These are phyloP conservation scores for Myxozyma geophila DNA, from an alignment of 805 yeast genomes.

Conservation along the genomic window DNA sequence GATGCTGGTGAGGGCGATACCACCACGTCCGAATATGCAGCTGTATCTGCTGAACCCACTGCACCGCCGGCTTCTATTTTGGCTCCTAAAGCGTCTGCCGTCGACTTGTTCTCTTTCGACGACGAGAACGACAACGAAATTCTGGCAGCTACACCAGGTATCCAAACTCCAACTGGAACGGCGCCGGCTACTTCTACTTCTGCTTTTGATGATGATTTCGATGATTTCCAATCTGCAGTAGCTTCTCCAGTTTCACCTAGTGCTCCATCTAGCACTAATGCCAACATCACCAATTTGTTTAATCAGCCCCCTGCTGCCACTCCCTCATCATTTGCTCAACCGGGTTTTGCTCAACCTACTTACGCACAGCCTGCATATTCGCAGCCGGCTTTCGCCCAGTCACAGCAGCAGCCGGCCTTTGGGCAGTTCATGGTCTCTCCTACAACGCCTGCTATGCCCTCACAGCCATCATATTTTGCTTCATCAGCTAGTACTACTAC, in stretches of 20 bases:
- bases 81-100: conserved; percentile 17
- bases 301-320: conserved; percentile 3
- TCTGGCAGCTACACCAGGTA: conserved; percentile 11
- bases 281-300: conserved; percentile 10
- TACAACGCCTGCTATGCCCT: conserved; percentile 2
- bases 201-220: conserved; percentile 49
- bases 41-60: conserved; percentile 26
- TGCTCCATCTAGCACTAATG: conserved; percentile 14
- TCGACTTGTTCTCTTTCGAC: conserved; percentile 39
- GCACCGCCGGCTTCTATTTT: conserved; percentile 39
- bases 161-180: conserved; percentile 4
- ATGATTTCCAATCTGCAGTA: conserved; percentile 64
- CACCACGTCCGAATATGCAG: conserved; percentile 49
- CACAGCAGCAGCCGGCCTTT: neutral
- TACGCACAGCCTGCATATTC: conserved; percentile 11
- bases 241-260: conserved; percentile 34
- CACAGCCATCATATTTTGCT: conserved; percentile 3
- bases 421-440: conserved; percentile 6
- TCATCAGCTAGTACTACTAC: neutral
- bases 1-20: conserved; percentile 28
- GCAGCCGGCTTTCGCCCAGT: conserved; percentile 9
- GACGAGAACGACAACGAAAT: conserved; percentile 4
- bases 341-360: conserved; percentile 6
- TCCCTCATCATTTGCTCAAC: neutral
- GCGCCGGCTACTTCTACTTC: conserved; percentile 18